These are phyloP conservation scores for Ceratocystis eucalypticola DNA, from an alignment of 2,329 filamentous ascomycete genomes.

Conservation along the genomic window DNA sequence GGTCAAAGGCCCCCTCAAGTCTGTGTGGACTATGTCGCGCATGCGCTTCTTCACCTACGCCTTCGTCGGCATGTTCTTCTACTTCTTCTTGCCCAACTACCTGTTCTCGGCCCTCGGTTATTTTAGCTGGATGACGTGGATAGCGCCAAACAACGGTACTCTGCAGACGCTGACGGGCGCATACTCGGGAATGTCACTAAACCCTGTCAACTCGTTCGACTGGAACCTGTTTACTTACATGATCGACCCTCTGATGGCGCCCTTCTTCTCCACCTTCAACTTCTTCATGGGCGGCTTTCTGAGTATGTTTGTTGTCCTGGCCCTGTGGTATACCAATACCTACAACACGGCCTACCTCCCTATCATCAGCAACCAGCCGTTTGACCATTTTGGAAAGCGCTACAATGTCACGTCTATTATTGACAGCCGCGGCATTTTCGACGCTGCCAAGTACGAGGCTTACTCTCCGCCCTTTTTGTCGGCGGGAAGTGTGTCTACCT, in stretches of 20 bases:
- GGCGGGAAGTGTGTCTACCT: constrained; percentile 38
- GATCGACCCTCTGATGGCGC: constrained; percentile 33
- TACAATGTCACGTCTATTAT: constrained; percentile 36
- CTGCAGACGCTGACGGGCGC: constrained; percentile 29
- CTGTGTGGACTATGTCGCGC: constrained; percentile 31
- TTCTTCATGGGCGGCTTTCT: constrained; percentile 44
- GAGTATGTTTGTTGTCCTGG: constrained; percentile 41
- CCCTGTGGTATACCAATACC: constrained; percentile 44
- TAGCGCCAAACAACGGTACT: constrained; percentile 31
- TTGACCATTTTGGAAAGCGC: constrained; percentile 34
- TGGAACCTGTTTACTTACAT: constrained; percentile 29
- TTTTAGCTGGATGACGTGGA: constrained; percentile 44
- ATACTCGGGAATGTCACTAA: constrained; percentile 29
- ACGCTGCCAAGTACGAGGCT: constrained; percentile 32
- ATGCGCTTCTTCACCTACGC: constrained; percentile 35
- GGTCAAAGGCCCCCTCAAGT: constrained; percentile 27
- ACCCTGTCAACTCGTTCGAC: constrained; percentile 32
- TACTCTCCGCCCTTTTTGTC: constrained; percentile 41
- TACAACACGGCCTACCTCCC: constrained; percentile 44
- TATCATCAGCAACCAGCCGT: constrained; percentile 40
- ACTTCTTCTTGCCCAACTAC: constrained; percentile 42
- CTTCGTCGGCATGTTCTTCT: constrained; percentile 37
- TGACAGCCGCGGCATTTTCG: constrained; percentile 33
- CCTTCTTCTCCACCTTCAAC: constrained; percentile 48
- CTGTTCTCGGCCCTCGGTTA: constrained; percentile 35